Base-by-base conservation (phyloP, 2,329 filamentous ascomycete genomes). In the Mycogone perniciosa region DNA sequence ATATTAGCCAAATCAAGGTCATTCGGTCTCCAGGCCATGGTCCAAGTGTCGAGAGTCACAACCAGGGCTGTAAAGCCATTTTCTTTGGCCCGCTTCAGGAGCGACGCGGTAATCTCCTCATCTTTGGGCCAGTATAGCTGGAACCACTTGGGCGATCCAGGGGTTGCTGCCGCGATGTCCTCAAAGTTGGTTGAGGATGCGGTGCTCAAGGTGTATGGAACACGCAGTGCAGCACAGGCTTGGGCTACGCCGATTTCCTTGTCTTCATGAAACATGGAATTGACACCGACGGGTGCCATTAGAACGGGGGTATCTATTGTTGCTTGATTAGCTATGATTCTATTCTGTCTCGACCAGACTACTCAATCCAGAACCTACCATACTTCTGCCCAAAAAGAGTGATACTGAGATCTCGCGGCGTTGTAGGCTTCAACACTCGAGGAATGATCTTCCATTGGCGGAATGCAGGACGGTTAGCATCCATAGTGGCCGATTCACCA, bases 111-210 rank as follows among this genome's bases (percentile, higher is more conserved):
- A 49, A 89, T 71, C 3, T 83, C 78, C 47, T 89, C 76, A 49
- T 80, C 77, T 20, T 74, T 68, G 0, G 86, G 85, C 83, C 85
- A 89, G 68, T 90, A 90, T 0, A 90, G 75, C 62, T 90, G 86
- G 63, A 77, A 90, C 84, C 84, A 90, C 8, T 84, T 71, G 31
- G 76, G 71, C 0, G 80, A 79, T 5, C 76, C 67, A 0, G 76
- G 77, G 46, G 76, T 81, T 0, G 80, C 81, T 6, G 71, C 60
- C 0, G 81, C 83, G 0, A 88, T 77, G 45, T 88, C 79, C 62
- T 88, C 85, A 52, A 89, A 84, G 1, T 76, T 77, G 31, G 76
- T 73, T 2, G 77, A 72, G 3, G 81, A 76, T 1, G 85, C 84
- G 1, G 85, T 88, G 54, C 78, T 84, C 44, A 88, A 70, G 47